phyloP scores from a whole-genome alignment of 2,329 filamentous ascomycete species.

The Neopestalotiopsis clavispora region DNA sequence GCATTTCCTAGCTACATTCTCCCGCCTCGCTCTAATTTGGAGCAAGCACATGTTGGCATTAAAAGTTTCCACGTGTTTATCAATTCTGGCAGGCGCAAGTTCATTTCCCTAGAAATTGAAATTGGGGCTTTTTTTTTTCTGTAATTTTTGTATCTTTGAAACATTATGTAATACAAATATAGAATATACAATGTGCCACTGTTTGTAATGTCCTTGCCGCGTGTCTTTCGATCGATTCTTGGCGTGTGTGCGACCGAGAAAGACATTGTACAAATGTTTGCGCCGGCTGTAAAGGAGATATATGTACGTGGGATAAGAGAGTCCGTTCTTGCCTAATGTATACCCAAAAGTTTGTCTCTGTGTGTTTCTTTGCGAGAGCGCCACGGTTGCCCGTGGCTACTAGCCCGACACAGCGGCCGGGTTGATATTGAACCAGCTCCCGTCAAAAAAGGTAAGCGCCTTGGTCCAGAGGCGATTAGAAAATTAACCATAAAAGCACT shows the following conservation, averaged over 20 bases:
- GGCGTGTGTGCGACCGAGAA: background rate
- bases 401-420: constrained; percentile 6
- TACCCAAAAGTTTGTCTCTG: constrained; percentile 21
- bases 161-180: constrained; percentile 14
- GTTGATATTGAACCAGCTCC: constrained; percentile 18
- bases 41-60: too few relatives aligned
- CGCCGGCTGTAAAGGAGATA: background rate
- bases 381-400: constrained; percentile 4
- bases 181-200: constrained; percentile 16
- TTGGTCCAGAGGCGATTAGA: constrained; percentile 24
- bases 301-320: constrained; percentile 12
- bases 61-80: too few relatives aligned
- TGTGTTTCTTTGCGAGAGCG: constrained; percentile 16
- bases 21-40: too few relatives aligned
- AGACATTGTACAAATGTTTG: background rate
- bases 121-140: background rate
- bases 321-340: constrained; percentile 15
- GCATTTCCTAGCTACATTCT: too few relatives aligned
- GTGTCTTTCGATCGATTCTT: background rate
- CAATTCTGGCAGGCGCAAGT: too few relatives aligned
- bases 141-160: constrained; percentile 1
- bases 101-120: background rate
- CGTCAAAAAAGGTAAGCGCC: constrained; percentile 23
- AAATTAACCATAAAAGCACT: constrained; percentile 19
- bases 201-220: constrained; percentile 10